These are phyloP conservation scores for Candida xiaguanensis DNA, from an alignment of 805 yeast genomes.

Conservation along the genomic window DNA sequence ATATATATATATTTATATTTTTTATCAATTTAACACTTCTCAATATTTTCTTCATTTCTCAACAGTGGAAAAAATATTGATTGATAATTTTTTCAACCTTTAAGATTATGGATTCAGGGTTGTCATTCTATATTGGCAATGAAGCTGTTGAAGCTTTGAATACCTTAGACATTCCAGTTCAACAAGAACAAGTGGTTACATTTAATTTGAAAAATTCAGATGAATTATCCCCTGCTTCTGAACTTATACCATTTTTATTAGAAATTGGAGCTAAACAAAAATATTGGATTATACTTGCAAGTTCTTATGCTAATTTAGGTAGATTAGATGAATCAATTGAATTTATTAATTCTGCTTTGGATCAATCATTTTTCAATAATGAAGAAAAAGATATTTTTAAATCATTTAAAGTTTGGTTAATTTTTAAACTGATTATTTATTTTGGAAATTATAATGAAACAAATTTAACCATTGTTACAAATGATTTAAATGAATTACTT, in stretches of 20 bases:
- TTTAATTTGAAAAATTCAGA: conserved; percentile 59
- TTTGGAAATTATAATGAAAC: conserved; percentile 23
- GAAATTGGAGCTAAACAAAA: conserved; percentile 74
- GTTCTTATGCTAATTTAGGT: conserved; percentile 68
- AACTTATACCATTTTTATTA: conserved; percentile 70
- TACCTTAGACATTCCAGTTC: conserved; percentile 68
- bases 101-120: conserved; percentile 14
- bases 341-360: conserved; percentile 60
- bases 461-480: conserved; percentile 21
- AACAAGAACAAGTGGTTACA: conserved; percentile 71
- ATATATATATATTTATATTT: not conserved
- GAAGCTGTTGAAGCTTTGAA: conserved; percentile 24
- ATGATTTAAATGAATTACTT: conserved; percentile 18
- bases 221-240: conserved; percentile 87
- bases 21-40: not conserved
- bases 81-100: not conserved
- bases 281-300: conserved; percentile 82
- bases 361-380: conserved; percentile 29
- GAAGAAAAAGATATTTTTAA: conserved; percentile 52
- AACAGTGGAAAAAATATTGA: not conserved
- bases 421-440: conserved; percentile 39
- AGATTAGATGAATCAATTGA: conserved; percentile 58
- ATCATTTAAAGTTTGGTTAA: conserved; percentile 71
- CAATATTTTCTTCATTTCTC: not conserved
- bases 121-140: conserved; percentile 34